Conservation (phyloP, 2,329 filamentous ascomycete species). For the Clonostachys byssicola region DNA sequence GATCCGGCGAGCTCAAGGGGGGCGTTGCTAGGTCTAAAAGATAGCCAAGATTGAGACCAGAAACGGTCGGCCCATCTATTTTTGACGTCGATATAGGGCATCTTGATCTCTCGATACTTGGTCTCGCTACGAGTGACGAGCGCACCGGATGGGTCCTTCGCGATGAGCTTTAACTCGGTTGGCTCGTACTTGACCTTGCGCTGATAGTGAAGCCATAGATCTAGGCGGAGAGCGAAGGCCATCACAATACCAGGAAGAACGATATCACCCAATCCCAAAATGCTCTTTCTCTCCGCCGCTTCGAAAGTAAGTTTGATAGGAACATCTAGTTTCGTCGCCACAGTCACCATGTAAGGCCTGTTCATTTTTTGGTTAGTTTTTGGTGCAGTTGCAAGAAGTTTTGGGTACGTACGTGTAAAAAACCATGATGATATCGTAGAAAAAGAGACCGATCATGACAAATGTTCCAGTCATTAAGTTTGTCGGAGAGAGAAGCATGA, state of each 20-base stretch:
- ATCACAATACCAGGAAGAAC: conserved; percentile 91
- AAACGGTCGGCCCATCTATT: conserved; percentile 80
- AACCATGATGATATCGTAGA: conserved; percentile 93
- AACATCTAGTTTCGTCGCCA: conserved; percentile 84
- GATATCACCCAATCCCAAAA: conserved; percentile 93
- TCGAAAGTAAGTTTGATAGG: conserved; percentile 87
- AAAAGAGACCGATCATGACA: conserved; percentile 76
- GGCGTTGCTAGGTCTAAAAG: conserved; percentile 12
- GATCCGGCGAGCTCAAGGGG: conserved; percentile 30
- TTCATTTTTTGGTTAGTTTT: conserved; percentile 5
- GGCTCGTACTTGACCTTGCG: conserved; percentile 51
- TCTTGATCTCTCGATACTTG: conserved; percentile 44
- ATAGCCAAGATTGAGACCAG: conserved; percentile 53
- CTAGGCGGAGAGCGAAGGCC: conserved; percentile 83
- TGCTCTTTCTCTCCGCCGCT: conserved; percentile 62
- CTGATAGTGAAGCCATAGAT: conserved; percentile 80
- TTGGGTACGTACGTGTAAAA: conserved; percentile 65
- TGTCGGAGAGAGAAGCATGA: conserved; percentile 83
- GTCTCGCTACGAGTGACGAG: conserved; percentile 26
- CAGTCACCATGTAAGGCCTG: conserved; percentile 77
- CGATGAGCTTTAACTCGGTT: conserved; percentile 23
- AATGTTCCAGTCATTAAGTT: conserved; percentile 79
- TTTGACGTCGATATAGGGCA: conserved; percentile 53
- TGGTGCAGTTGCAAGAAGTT: not conserved
- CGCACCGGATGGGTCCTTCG: conserved; percentile 23